Evolutionary conservation across 768 basidiomycete genomes (phyloP).

Genomic region (Fistulinella prunicolor): DNA sequence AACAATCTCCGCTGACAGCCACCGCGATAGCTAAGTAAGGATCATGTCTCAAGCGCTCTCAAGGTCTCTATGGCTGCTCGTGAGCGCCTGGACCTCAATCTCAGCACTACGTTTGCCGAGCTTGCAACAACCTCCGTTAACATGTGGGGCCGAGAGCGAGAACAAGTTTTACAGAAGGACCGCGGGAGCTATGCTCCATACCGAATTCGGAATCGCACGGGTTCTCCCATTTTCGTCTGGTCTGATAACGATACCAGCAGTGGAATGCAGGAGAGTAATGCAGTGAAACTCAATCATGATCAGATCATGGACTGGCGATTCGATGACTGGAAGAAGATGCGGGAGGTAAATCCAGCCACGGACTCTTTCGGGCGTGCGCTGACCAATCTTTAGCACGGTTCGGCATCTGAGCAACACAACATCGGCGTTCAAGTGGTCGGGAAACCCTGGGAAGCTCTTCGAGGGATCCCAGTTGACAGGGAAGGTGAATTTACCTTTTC

Average conservation of each 20-base stretch:
- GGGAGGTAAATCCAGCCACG: conserved; percentile 60
- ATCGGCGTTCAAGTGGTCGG: conserved; percentile 83
- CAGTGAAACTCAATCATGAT: conserved; percentile 66
- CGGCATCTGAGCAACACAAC: conserved; percentile 69
- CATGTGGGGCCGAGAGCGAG: conserved; percentile 72
- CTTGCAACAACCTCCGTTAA: conserved; percentile 71
- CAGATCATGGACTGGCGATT: conserved; percentile 92
- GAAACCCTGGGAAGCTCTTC: conserved; percentile 86
- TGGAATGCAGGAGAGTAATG: conserved; percentile 45
- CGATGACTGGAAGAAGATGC: conserved; percentile 91
- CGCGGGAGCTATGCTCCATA: conserved; percentile 94
- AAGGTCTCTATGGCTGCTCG: conserved; percentile 65
- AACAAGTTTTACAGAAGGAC: conserved; percentile 66
- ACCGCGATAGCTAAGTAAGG: conserved; percentile 51
- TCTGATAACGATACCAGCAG: conserved; percentile 65
- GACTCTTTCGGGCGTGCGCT: neutral
- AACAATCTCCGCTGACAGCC: conserved; percentile 11
- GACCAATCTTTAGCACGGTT: conserved; percentile 36
- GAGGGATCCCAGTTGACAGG: conserved; percentile 85
- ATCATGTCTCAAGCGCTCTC: conserved; percentile 48
- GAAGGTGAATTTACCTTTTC: conserved; percentile 91
- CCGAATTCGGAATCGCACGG: conserved; percentile 87
- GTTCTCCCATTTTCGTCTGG: conserved; percentile 82
- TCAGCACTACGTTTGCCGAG: conserved; percentile 89
- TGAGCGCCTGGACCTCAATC: conserved; percentile 85